These are phyloP conservation scores for Neltuma alba DNA, from an alignment of 306 rosid species.

Conservation along the genomic window DNA sequence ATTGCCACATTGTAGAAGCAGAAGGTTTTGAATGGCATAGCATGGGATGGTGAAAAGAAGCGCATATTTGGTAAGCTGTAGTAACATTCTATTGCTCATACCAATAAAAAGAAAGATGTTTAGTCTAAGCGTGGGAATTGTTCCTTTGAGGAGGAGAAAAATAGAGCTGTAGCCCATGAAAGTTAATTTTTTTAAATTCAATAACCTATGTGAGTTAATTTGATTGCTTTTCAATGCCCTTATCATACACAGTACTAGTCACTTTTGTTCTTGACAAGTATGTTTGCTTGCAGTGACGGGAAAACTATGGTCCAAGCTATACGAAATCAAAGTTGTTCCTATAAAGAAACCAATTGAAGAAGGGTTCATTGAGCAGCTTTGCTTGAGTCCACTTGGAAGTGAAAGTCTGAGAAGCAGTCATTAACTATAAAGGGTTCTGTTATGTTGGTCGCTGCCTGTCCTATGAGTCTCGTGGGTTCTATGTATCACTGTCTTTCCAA, in stretches of 20 bases:
- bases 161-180: too few relatives aligned
- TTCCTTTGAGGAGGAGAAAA: too few relatives aligned
- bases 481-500: too few relatives aligned
- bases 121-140: neutral
- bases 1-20: slow-evolving; percentile 41
- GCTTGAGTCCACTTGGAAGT: slow-evolving; percentile 48
- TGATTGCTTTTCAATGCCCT: neutral
- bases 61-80: slow-evolving; percentile 73
- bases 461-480: too few relatives aligned
- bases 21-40: slow-evolving; percentile 90
- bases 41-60: slow-evolving; percentile 66
- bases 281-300: slow-evolving; percentile 72
- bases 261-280: neutral
- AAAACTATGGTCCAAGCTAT: slow-evolving; percentile 86
- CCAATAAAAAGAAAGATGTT: neutral
- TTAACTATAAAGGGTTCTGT: neutral
- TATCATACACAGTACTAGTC: neutral
- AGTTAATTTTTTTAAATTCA: too few relatives aligned
- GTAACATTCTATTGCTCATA: neutral
- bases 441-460: too few relatives aligned
- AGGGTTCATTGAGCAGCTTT: slow-evolving; percentile 52
- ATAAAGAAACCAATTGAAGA: slow-evolving; percentile 39
- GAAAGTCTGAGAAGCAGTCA: neutral
- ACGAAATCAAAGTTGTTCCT: slow-evolving; percentile 63
- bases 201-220: too few relatives aligned